These are phyloP conservation scores for Pyrus communis DNA, from an alignment of 306 rosid genomes.

Conservation along the genomic window DNA sequence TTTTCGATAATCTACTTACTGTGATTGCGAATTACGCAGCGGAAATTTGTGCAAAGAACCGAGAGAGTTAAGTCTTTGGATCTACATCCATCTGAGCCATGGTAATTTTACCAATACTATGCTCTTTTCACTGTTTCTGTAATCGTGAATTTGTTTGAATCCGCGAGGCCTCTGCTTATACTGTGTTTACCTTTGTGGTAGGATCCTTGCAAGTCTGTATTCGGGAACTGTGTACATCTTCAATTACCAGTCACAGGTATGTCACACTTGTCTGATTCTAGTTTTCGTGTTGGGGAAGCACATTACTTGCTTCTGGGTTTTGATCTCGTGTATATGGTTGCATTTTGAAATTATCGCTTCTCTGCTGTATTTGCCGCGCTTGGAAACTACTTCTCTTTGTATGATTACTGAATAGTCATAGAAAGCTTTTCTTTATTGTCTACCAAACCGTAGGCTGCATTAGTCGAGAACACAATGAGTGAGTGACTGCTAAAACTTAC, in stretches of 20 bases:
- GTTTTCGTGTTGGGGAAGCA: neutral
- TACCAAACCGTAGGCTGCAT: neutral
- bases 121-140: neutral
- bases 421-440: neutral
- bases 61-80: slow-evolving; percentile 33
- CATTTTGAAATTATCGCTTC: neutral
- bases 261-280: neutral
- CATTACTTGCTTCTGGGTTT: neutral
- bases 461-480: neutral
- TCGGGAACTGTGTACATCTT: slow-evolving; percentile 89
- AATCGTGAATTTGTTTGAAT: neutral
- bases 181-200: slow-evolving; percentile 18
- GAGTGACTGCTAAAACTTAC: neutral
- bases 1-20: neutral
- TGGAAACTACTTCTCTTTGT: neutral
- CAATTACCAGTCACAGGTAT: slow-evolving; percentile 95
- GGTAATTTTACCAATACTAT: slow-evolving; percentile 1
- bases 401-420: neutral
- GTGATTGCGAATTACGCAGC: slow-evolving; percentile 5
- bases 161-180: neutral
- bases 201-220: slow-evolving; percentile 96
- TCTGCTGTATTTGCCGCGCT: neutral
- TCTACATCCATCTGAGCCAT: slow-evolving; percentile 38
- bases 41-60: slow-evolving; percentile 24
- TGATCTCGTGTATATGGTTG: neutral